phyloP scores from a whole-genome alignment of 202 grass and related monocot species.

The Carex arenaria region DNA sequence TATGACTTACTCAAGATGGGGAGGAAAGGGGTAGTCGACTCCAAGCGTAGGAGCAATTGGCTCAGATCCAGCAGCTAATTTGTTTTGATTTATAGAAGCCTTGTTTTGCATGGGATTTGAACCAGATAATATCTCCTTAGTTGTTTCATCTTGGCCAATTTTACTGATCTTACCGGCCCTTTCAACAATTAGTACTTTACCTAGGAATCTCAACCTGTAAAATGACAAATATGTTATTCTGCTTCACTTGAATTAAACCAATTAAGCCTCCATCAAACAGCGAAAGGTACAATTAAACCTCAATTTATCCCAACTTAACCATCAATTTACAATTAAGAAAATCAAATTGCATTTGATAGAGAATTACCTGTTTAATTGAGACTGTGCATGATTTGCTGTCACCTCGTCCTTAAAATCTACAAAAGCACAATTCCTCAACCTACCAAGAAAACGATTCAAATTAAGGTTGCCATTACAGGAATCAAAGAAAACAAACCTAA shows the following conservation, averaged over 20 bases:
- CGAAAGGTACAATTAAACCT: no score
- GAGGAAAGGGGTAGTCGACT: constrained; percentile 88
- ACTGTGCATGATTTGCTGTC: constrained; percentile 50
- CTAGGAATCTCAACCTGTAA: constrained; percentile 79
- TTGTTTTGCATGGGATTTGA: constrained; percentile 26
- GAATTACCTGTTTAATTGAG: constrained; percentile 65
- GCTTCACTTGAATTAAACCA: neutral
- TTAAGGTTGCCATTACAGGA: neutral
- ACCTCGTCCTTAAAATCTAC: constrained; percentile 82
- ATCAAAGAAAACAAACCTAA: neutral
- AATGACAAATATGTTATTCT: constrained; percentile 13
- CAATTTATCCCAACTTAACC: no score
- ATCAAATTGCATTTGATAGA: constrained; percentile 4
- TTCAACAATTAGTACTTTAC: constrained; percentile 75
- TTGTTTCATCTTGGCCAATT: constrained; percentile 32
- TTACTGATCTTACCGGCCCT: constrained; percentile 41
- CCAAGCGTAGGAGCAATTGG: constrained; percentile 76
- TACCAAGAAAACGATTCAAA: constrained; percentile 20
- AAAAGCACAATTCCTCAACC: constrained; percentile 88
- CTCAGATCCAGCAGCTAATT: constrained; percentile 42
- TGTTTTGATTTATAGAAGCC: constrained; percentile 35
- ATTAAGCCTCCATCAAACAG: neutral
- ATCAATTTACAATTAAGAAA: neutral
- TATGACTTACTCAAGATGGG: constrained; percentile 76
- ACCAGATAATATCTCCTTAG: constrained; percentile 31